Base-by-base conservation (phyloP, 805 yeast species). In the Yueomyces sinensis region DNA sequence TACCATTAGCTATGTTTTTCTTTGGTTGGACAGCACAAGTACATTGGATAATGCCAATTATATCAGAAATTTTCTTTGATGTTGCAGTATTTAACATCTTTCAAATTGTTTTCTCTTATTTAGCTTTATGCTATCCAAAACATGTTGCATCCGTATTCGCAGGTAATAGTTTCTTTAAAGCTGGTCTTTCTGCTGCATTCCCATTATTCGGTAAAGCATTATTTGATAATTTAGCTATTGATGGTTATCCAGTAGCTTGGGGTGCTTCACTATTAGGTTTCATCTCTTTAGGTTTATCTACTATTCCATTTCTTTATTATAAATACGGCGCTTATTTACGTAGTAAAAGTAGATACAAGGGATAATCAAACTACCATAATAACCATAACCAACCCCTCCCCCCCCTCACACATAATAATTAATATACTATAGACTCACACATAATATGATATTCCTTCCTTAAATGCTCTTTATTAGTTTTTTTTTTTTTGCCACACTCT, bases 181-280 rank as follows among this genome's bases (percentile, higher is more conserved):
- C 72, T 5, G 54, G 55, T 3, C 63, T 68, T 43, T 81, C 76
- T 1, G 71, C 73, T 40, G 70, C 66, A 3, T 75, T 75, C 61
- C 81, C 82, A 28, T 60, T 81, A 34, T 77, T 80, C 52, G 80
- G 81, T 4, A 47, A 62, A 27, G 69, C 70, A 24, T 65, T 80
- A 71, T 80, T 67, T 49, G 55, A 61, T 36, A 66, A 70, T 43
- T 56, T 71, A 36, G 66, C 65, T 6, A 63, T 66, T 32, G 55
- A 53, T 2, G 63, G 60, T 29, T 75, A 58, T 46, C 79, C 80
- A 2, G 72, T 70, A n/a, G 78, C 63, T 3, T 74, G 77, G 77
- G 80, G 77, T 3, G 55, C 68, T 2, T 59, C 70, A 6, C 39
- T 72, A 11, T 47, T 71, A 31, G 76, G 68, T 0, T 68, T 69